Evolutionary conservation across 257 asterid species (phyloP).

Genomic region (Primulina eburnea): DNA sequence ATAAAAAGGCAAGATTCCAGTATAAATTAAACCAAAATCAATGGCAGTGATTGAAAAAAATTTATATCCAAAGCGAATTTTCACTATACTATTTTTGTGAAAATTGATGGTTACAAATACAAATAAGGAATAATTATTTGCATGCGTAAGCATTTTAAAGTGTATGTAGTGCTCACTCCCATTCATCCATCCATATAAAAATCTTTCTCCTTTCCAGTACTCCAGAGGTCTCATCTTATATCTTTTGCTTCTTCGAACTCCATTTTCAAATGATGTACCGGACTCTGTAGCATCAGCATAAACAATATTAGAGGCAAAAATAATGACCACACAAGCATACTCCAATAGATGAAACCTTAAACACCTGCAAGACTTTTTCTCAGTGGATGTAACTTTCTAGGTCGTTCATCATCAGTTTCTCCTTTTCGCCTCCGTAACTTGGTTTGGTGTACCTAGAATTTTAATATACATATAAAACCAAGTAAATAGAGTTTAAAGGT

Average conservation of each 20-base stretch:
- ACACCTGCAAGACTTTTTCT: constrained; percentile 88
- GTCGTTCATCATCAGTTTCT: constrained; percentile 33
- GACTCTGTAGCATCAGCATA: constrained; percentile 50
- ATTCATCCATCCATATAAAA: constrained; percentile 59
- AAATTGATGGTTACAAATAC: background rate
- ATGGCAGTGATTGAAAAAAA: background rate
- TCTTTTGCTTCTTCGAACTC: constrained; percentile 88
- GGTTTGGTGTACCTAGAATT: constrained; percentile 35
- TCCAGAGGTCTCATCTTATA: constrained; percentile 77
- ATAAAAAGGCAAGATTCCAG: too few relatives aligned
- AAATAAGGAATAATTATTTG: background rate
- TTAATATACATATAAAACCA: constrained; percentile 10
- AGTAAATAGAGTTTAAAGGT: background rate
- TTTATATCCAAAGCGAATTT: background rate
- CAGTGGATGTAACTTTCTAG: constrained; percentile 41
- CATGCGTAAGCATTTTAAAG: constrained; percentile 5
- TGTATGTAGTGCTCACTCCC: constrained; percentile 51
- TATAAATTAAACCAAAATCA: too few relatives aligned
- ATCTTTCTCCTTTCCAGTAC: constrained; percentile 90
- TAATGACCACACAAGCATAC: constrained; percentile 10
- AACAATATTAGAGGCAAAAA: constrained; percentile 19
- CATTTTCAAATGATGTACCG: constrained; percentile 69
- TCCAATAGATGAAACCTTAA: constrained; percentile 21
- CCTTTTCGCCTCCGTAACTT: constrained; percentile 19
- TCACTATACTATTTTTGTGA: background rate